phyloP scores from a whole-genome alignment of 169 alveolate species.

The Plasmodium knowlesi region DNA sequence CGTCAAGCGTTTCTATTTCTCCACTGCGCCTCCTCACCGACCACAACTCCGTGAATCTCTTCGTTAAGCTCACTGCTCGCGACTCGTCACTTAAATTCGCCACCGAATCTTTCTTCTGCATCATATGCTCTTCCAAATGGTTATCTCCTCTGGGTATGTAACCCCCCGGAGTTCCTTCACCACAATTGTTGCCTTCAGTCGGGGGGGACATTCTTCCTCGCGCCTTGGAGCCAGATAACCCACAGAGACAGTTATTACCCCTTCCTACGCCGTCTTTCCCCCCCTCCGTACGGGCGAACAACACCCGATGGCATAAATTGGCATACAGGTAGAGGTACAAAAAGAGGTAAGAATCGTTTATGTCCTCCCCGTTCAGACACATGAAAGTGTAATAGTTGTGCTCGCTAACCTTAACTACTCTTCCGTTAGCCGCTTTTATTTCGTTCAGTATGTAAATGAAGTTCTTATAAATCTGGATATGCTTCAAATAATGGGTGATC shows the following conservation, averaged over 20 bases:
- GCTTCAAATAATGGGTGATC: slow-evolving; percentile 43
- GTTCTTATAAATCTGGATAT: slow-evolving; percentile 46
- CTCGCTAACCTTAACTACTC: slow-evolving; percentile 17
- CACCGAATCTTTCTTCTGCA: not conserved
- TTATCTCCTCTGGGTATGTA: not conserved
- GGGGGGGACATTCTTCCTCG: not conserved
- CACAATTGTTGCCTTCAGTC: not conserved
- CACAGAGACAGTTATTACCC: not conserved
- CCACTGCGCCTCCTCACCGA: not conserved
- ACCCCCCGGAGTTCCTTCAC: not conserved
- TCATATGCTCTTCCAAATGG: not conserved
- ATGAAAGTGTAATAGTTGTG: slow-evolving; percentile 46
- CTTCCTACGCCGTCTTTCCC: not conserved
- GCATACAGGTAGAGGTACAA: slow-evolving; percentile 60
- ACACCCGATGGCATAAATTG: not conserved
- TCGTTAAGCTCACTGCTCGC: not conserved
- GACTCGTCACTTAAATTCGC: not conserved
- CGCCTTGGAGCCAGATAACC: not conserved
- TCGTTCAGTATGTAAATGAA: slow-evolving; percentile 46
- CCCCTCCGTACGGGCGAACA: not conserved
- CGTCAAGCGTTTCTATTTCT: not conserved
- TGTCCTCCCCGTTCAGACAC: slow-evolving; percentile 40
- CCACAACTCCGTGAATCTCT: slow-evolving; percentile 13
- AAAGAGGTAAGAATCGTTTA: slow-evolving; percentile 44
- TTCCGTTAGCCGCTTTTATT: slow-evolving; percentile 42